A percentile compares a stretch with the other conserved stretches of the same genome.
phyloP scores from a whole-genome alignment of 768 basidiomycete genomes.

The Suillus variegatus region DNA sequence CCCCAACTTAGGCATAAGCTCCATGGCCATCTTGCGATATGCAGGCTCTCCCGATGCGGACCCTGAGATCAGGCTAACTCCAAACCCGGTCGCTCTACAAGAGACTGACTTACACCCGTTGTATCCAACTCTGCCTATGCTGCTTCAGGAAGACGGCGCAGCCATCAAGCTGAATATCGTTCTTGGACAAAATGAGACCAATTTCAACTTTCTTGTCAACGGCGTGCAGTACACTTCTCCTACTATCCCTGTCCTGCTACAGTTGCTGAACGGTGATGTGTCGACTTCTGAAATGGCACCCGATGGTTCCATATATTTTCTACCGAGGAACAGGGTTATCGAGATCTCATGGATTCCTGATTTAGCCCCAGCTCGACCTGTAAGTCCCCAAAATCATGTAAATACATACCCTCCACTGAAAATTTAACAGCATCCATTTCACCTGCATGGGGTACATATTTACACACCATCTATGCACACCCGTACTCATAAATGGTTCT shows the following conservation, averaged over 20 bases:
- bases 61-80: conserved; percentile 25
- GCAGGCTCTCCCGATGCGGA: conserved; percentile 37
- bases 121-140: neutral
- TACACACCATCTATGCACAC: neutral
- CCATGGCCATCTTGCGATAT: conserved; percentile 45
- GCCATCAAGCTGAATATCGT: conserved; percentile 36
- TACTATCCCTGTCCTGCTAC: conserved; percentile 45
- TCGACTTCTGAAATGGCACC: conserved; percentile 39
- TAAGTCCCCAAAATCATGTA: neutral
- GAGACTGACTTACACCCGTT: neutral
- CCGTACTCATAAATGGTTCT: neutral
- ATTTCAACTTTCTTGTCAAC: conserved; percentile 29
- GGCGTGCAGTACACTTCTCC: conserved; percentile 37
- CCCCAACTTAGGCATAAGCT: conserved; percentile 38
- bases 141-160: conserved; percentile 12
- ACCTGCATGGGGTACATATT: conserved; percentile 18
- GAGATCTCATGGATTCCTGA: conserved; percentile 33
- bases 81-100: neutral
- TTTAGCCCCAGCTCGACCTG: conserved; percentile 11
- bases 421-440: conserved; percentile 24
- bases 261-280: conserved; percentile 42
- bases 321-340: conserved; percentile 47
- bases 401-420: neutral
- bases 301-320: conserved; percentile 42
- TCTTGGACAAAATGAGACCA: conserved; percentile 29